These are phyloP conservation scores for Ulota crispa DNA, from an alignment of 225 moss, liverwort and hornwort genomes.

Conservation along the genomic window DNA sequence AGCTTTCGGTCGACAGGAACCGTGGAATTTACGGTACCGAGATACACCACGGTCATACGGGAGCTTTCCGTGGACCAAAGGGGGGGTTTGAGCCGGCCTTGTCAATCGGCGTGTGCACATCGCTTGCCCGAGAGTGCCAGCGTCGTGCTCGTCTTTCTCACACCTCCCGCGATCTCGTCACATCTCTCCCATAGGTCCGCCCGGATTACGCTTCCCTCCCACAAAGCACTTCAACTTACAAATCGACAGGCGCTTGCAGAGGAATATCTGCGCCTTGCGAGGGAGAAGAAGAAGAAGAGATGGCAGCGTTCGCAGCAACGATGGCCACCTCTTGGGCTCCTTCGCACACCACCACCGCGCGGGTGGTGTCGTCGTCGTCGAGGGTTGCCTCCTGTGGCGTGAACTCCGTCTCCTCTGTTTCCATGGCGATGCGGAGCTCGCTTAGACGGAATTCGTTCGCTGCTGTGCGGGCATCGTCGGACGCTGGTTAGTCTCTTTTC, in stretches of 20 bases:
- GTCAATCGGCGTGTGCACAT: neutral
- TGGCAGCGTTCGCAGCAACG: constrained; percentile 31
- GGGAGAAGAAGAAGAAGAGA: neutral
- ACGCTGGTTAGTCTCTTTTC: constrained; percentile 31
- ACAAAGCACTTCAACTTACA: neutral
- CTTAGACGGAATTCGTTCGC: constrained; percentile 14
- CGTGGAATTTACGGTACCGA: neutral
- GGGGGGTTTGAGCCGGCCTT: neutral
- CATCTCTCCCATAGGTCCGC: neutral
- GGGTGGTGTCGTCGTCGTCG: constrained; percentile 18
- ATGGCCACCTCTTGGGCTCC: constrained; percentile 41
- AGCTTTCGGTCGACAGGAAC: neutral
- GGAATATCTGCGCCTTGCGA: no score
- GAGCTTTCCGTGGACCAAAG: neutral
- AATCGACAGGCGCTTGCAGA: neutral
- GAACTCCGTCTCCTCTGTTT: constrained; percentile 14
- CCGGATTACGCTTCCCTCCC: neutral
- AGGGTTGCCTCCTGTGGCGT: constrained; percentile 10
- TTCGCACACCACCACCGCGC: constrained; percentile 7
- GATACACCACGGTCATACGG: neutral
- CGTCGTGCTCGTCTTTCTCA: neutral
- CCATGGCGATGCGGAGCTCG: constrained; percentile 24
- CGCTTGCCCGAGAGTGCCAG: neutral
- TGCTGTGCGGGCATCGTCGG: constrained; percentile 33
- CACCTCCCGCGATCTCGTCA: neutral